These are phyloP conservation scores for Pleurotus djamor DNA, from an alignment of 768 basidiomycete genomes.

Conservation along the genomic window DNA sequence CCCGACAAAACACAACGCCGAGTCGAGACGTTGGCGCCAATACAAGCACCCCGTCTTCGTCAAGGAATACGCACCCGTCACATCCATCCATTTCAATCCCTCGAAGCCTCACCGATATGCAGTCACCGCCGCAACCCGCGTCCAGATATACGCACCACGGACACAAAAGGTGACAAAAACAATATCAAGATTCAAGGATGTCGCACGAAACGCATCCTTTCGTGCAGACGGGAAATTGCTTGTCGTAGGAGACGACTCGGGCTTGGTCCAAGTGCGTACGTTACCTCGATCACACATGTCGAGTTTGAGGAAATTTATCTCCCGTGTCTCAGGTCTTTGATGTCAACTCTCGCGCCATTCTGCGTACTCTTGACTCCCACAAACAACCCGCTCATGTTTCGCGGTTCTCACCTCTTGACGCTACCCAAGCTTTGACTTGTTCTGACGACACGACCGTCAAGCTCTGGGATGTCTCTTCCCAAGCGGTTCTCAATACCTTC, in stretches of 20 bases:
- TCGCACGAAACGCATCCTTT: constrained; percentile 86
- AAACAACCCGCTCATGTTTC: constrained; percentile 97
- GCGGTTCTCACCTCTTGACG: constrained; percentile 80
- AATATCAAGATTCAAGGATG: constrained; percentile 95
- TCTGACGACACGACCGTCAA: constrained; percentile 95
- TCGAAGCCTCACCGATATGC: constrained; percentile 92
- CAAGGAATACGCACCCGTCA: constrained; percentile 96
- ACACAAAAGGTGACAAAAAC: constrained; percentile 97
- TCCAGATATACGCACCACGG: constrained; percentile 94
- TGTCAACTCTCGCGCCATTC: constrained; percentile 87
- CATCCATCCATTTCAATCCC: constrained; percentile 88
- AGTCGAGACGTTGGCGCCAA: constrained; percentile 85
- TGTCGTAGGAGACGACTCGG: constrained; percentile 93
- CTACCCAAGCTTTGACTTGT: constrained; percentile 87
- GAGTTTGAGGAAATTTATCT: too few relatives aligned
- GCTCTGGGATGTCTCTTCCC: constrained; percentile 94
- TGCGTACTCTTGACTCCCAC: constrained; percentile 89
- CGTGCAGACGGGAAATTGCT: constrained; percentile 93
- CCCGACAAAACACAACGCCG: constrained; percentile 59
- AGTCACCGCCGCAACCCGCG: constrained; percentile 89
- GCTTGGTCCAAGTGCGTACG: constrained; percentile 68
- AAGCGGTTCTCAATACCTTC: constrained; percentile 77
- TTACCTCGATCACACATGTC: not conserved
- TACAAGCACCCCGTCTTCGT: constrained; percentile 92
- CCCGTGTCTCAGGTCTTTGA: constrained; percentile 66